A percentile compares a stretch with the other conserved stretches of the same genome.
phyloP scores from a whole-genome alignment of 2,329 filamentous ascomycete genomes.

The Colletotrichum neosansevieriae region DNA sequence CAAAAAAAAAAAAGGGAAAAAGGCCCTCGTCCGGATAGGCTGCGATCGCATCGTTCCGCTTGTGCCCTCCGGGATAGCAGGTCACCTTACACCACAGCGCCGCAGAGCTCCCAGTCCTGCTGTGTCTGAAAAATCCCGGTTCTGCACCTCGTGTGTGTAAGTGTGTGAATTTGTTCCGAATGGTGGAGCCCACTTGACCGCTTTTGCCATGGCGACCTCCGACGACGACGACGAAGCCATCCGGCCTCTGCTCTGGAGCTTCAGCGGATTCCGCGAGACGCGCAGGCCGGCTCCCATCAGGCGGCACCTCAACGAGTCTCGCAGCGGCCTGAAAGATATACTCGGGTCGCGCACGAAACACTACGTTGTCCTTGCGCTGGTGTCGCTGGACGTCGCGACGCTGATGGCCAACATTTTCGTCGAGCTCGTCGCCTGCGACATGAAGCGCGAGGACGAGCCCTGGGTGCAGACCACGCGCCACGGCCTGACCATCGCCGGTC shows the following conservation, averaged over 20 bases:
- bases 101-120: neutral
- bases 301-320: constrained; percentile 34
- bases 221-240: constrained; percentile 29
- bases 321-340: constrained; percentile 29
- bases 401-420: constrained; percentile 62
- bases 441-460: constrained; percentile 51
- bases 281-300: constrained; percentile 32
- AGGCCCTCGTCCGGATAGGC: constrained; percentile 19
- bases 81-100: neutral
- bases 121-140: too few species aligned
- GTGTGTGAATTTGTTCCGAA: neutral
- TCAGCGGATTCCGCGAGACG: constrained; percentile 38
- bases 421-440: constrained; percentile 62
- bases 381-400: constrained; percentile 59
- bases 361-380: constrained; percentile 57
- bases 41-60: constrained; percentile 10
- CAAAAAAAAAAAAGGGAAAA: neutral
- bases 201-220: constrained; percentile 24
- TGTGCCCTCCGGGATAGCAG: neutral
- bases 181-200: neutral
- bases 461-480: constrained; percentile 55
- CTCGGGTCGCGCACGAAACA: constrained; percentile 56
- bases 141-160: too few species aligned
- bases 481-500: constrained; percentile 62
- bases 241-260: constrained; percentile 34